phyloP scores from a whole-genome alignment of 345 rosid genomes.

The Laguncularia racemosa region DNA sequence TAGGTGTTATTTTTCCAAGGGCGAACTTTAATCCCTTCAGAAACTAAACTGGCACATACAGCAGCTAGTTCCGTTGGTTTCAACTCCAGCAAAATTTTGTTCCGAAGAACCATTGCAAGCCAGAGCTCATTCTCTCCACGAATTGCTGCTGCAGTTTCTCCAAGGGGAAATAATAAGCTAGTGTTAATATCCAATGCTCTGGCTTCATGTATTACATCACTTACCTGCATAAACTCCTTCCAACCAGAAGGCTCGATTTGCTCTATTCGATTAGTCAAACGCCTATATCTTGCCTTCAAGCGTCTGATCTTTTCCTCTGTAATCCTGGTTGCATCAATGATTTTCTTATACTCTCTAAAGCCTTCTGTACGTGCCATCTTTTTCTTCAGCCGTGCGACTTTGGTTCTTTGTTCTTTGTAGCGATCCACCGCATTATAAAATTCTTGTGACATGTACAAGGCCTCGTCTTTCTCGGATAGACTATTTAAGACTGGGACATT shows the following conservation, averaged over 20 bases:
- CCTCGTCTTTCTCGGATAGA: constrained; percentile 66
- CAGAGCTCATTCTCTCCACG: constrained; percentile 96
- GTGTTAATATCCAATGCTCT: constrained; percentile 78
- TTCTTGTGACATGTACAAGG: constrained; percentile 45
- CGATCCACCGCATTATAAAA: constrained; percentile 49
- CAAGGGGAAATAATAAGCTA: constrained; percentile 71
- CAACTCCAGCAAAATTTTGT: constrained; percentile 49
- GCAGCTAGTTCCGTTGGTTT: constrained; percentile 88
- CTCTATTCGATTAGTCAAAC: constrained; percentile 57
- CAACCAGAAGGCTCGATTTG: constrained; percentile 96
- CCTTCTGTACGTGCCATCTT: constrained; percentile 72
- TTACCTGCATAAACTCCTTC: constrained; percentile 85
- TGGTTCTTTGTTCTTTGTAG: constrained; percentile 63
- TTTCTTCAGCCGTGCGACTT: constrained; percentile 80
- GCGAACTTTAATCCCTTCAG: constrained; percentile 87
- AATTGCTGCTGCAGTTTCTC: constrained; percentile 94
- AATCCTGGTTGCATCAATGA: constrained; percentile 50
- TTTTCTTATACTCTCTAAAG: constrained; percentile 74
- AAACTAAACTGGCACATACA: constrained; percentile 69
- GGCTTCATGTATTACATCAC: constrained; percentile 78
- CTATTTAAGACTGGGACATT: constrained; percentile 89
- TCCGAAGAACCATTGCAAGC: constrained; percentile 86
- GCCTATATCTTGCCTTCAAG: constrained; percentile 59
- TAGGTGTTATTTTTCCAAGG: constrained; percentile 57
- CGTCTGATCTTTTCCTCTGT: constrained; percentile 74